These are phyloP conservation scores for Linnemannia schmuckeri DNA, from an alignment of 192 early-diverging fungal genomes.

Conservation along the genomic window DNA sequence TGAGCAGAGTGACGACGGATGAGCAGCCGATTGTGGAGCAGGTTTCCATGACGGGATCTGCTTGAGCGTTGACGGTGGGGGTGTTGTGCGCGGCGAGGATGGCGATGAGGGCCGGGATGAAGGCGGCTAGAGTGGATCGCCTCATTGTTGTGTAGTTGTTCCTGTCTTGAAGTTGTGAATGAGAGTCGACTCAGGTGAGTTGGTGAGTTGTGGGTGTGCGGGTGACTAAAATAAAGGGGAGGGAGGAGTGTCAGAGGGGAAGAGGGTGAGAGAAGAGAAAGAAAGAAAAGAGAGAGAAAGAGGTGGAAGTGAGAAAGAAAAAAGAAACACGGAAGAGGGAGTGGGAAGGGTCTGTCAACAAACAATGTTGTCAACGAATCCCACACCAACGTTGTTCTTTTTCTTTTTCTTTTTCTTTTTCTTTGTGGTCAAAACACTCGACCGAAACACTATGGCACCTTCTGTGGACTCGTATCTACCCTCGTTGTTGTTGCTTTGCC, in stretches of 20 bases:
- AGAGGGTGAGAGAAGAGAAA: background rate
- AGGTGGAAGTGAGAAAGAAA: background rate
- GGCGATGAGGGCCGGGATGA: background rate
- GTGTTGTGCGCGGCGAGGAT: background rate
- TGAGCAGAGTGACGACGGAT: constrained; percentile 19
- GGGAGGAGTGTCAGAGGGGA: background rate
- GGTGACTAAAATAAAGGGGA: background rate
- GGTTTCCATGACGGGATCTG: constrained; percentile 37
- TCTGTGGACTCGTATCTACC: background rate
- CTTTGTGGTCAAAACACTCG: too few species aligned
- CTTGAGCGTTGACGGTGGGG: background rate
- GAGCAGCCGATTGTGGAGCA: constrained; percentile 24
- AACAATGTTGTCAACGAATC: too few species aligned
- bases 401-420: too few species aligned
- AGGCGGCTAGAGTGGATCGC: background rate
- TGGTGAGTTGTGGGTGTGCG: background rate
- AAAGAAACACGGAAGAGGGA: background rate
- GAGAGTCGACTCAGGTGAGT: background rate
- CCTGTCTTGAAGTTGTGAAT: background rate
- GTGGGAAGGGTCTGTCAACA: background rate
- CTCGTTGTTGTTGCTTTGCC: background rate
- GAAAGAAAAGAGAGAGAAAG: background rate
- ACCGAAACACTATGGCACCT: background rate
- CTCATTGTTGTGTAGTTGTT: background rate
- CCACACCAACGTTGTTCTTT: too few species aligned